A percentile compares a stretch with the other conserved stretches of the same genome.
These are phyloP conservation scores for Pythium aristosporum DNA, from an alignment of 352 stramenopile species.

Conservation along the genomic window DNA sequence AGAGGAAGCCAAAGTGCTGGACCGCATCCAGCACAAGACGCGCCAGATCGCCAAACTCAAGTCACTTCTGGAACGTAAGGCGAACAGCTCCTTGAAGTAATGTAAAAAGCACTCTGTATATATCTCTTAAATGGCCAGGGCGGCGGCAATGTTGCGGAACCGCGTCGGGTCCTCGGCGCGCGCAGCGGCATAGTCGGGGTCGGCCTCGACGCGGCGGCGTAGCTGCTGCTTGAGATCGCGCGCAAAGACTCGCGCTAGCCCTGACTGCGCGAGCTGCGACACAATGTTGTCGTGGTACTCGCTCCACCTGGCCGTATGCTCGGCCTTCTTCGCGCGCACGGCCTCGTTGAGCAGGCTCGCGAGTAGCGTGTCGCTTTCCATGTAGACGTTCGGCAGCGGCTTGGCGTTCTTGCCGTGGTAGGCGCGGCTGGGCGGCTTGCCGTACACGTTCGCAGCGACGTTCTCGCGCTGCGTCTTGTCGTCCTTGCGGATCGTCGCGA, in stretches of 20 bases:
- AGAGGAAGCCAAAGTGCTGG: conserved; percentile 35
- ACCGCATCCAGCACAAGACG: conserved; percentile 46
- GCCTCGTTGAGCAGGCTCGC: conserved; percentile 61
- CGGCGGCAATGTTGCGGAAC: conserved; percentile 56
- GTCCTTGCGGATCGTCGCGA: conserved; percentile 64
- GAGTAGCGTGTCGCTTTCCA: conserved; percentile 59
- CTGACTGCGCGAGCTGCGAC: conserved; percentile 47
- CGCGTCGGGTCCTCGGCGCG: conserved; percentile 28
- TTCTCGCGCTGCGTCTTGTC: conserved; percentile 38
- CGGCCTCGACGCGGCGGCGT: conserved; percentile 44
- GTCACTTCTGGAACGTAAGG: background rate
- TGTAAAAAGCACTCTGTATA: no score
- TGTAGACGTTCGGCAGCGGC: conserved; percentile 61
- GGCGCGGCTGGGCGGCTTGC: conserved; percentile 54
- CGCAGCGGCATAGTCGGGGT: conserved; percentile 55
- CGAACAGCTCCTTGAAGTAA: no score
- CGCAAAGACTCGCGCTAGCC: conserved; percentile 48
- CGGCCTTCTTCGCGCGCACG: conserved; percentile 55
- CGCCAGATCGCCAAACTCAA: conserved; percentile 14
- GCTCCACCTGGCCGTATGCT: conserved; percentile 56
- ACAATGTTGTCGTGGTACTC: conserved; percentile 52
- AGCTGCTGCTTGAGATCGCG: conserved; percentile 66
- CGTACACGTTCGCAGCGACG: conserved; percentile 30
- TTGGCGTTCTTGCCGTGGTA: conserved; percentile 46
- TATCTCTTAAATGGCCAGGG: background rate